Evolutionary conservation across 2,329 filamentous ascomycete species (phyloP), one percentile per base, ranked within the genome.

Genomic region (Phyllosticta citrichinensis): DNA sequence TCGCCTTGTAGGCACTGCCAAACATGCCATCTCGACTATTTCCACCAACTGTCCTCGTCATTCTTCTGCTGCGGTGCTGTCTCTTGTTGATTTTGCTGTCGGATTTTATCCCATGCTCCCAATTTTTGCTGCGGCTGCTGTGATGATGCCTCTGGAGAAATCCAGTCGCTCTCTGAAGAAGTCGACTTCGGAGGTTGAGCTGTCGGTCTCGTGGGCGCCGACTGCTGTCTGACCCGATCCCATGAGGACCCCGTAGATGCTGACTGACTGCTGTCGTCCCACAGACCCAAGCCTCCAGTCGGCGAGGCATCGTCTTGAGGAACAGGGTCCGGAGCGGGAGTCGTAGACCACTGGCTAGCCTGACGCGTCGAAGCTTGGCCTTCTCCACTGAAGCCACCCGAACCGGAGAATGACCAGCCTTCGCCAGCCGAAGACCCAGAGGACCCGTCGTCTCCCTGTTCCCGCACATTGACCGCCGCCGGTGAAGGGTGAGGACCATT

Each of bases 201-300:
- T 47, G 12, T 17, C 17, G 40, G n/a, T 47, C 14, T n/a, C 40
- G 40, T 47, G 17, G 14, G 6, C 6, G 17, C 40, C n/a, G 40
- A 67, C 51, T 73, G 72, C 30, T 70, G 71, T 24, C 77, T 71
- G 30, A 79, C 64, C 40, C 76, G 70, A 10, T 79, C 77, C 77
- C 77, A 79, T 1, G 75, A 68, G 50, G 75, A 77, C 12, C 74
- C 75, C 3, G 69, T 68, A 12, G 20, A 10, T 14, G 52, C 19
- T 22, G 54, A 52, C 22, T 52, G 30, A 19, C 55, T 50, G 12
- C 68, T 64, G 61, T 73, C 40, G 14, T 47, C 71, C 14, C 70
- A 68, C 55, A 71, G 66, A 61, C 72, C 73, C 11, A 71, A 60
- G 4, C 72, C 71, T n/a, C 71, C 69, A 11, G 71, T 74, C 3